phyloP scores from a whole-genome alignment of 2,329 filamentous ascomycete genomes.

The Aspergillus pseudonomiae region DNA sequence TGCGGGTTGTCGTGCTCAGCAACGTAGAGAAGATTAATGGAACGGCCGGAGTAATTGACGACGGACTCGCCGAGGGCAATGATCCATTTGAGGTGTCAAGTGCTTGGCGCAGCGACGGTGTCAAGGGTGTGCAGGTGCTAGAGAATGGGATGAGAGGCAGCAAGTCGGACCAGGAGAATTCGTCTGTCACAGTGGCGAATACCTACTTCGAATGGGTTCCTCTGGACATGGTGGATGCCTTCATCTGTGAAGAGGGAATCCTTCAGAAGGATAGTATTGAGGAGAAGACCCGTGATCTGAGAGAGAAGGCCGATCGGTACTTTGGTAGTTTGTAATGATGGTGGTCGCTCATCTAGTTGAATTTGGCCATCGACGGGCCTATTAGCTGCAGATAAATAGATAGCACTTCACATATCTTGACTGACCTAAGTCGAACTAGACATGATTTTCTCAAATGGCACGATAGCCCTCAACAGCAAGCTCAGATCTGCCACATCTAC shows the following conservation, averaged over 20 bases:
- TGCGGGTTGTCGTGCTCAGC: constrained; percentile 59
- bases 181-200: constrained; percentile 42
- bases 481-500: no score
- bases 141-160: constrained; percentile 15
- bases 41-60: constrained; percentile 51
- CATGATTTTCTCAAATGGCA: not conserved
- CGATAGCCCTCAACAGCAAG: no score
- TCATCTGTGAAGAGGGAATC: constrained; percentile 59
- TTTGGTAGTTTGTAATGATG: constrained; percentile 22
- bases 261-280: constrained; percentile 27
- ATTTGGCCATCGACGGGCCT: not conserved
- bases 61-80: constrained; percentile 55
- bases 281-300: constrained; percentile 26
- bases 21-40: constrained; percentile 65
- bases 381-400: not conserved
- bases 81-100: constrained; percentile 54
- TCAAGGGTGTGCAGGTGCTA: constrained; percentile 29
- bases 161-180: constrained; percentile 14
- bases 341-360: not conserved
- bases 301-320: constrained; percentile 19
- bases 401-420: not conserved
- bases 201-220: constrained; percentile 67
- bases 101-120: constrained; percentile 46
- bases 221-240: constrained; percentile 54
- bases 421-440: not conserved